A percentile compares a stretch with the other conserved stretches of the same genome.
phyloP scores from a whole-genome alignment of 129 eudicot genomes.

The Saussurea involucrata region DNA sequence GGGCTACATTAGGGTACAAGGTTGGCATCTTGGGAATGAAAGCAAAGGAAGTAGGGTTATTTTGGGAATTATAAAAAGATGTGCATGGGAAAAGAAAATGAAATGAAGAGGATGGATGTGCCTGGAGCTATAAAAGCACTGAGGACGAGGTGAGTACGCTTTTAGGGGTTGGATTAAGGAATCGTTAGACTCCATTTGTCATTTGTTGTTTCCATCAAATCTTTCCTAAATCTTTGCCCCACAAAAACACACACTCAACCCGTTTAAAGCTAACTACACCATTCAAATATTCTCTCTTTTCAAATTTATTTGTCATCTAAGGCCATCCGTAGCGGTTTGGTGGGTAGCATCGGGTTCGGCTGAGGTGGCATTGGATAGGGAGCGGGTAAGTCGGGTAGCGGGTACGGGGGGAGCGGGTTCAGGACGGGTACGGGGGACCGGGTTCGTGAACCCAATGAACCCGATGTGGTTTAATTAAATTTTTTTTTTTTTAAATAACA shows the following conservation, averaged over 20 bases:
- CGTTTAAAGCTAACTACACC: neutral
- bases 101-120: constrained; percentile 32
- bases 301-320: neutral
- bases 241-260: neutral
- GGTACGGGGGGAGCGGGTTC: too few relatives aligned
- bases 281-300: neutral
- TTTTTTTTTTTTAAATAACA: too few relatives aligned
- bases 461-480: too few relatives aligned
- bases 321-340: too few relatives aligned
- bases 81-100: constrained; percentile 13
- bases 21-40: constrained; percentile 56
- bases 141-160: constrained; percentile 25
- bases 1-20: constrained; percentile 30
- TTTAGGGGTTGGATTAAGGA: constrained; percentile 27
- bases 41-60: constrained; percentile 36
- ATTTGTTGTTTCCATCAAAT: constrained; percentile 14
- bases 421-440: too few relatives aligned
- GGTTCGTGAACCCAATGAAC: too few relatives aligned
- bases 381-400: too few relatives aligned
- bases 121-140: constrained; percentile 16
- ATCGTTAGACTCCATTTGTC: constrained; percentile 30
- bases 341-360: too few relatives aligned
- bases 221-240: constrained; percentile 20
- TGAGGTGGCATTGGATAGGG: too few relatives aligned
- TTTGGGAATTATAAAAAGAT: constrained; percentile 5